Evolutionary conservation across 2,329 filamentous ascomycete species (phyloP), one percentile per base, ranked within the genome.

Genomic region (Cryphonectria radicalis): DNA sequence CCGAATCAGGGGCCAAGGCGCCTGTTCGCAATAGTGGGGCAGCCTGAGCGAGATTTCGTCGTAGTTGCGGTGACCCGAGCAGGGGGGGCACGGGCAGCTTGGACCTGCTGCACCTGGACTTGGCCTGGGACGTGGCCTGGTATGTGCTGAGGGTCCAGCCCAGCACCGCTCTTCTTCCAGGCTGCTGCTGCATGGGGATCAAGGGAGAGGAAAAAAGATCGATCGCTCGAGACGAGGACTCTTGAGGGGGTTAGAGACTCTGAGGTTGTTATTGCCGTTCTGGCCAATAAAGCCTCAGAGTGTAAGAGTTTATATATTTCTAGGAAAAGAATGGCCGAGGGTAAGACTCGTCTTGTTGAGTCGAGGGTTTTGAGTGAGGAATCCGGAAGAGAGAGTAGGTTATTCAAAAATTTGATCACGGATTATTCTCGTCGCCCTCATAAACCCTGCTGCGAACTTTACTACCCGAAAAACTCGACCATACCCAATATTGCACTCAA

Each of bases 21-120:
- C 10, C 63, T 67, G 59, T 25, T 66, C 57, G 53, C 42, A 40
- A 28, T 66, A 66, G 71, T 69, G 71, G 71, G 71, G 66, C 71
- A 60, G 37, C 62, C 7, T 46, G 62, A 14, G 66, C 35, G 68
- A 69, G 63, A 69, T 71, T 66, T 69, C 62, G 65, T 37, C 25
- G 43, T 55, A 43, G 19, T 59, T 59, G 25, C 25, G 55, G 55
- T 59, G 35, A 64, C 37, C 62, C 37, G 62, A 43, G 40, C 62
- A 19, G 62, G 62, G 35, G 60, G 13, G 37, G 19, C n/a, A 40
- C 13, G 10, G 42, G 19, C 62, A 43, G n/a, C 62, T 43, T 46
- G 62, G 37, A 17, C 37, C 22, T 42, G 62, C 25, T 64, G 62
- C 11, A 28, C 37, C 22, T 25, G 62, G 40, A 40, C 13, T 19